Evolutionary conservation across 495 filamentous ascomycete genomes (phyloP).

Genomic region (Viridothelium virens): DNA sequence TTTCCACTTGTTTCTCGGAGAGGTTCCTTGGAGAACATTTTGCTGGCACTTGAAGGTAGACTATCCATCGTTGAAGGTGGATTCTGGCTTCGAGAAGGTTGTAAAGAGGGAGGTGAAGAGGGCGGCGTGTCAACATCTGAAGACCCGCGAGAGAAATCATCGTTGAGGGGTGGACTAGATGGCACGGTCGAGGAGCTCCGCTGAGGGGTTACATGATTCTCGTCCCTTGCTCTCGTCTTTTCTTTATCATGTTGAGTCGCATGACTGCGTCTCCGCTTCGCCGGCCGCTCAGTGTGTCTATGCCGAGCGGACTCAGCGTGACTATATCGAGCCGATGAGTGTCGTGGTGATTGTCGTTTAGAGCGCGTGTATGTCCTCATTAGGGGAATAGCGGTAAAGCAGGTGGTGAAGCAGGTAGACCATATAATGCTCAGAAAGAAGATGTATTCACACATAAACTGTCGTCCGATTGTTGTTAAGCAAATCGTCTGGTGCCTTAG

Average conservation of each 20-base stretch:
- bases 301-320: not conserved
- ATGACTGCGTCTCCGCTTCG: not conserved
- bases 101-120: conserved; percentile 7
- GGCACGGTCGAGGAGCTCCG: not conserved
- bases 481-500: not conserved
- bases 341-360: not conserved
- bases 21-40: not conserved
- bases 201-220: not conserved
- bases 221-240: not conserved
- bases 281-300: not conserved
- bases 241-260: not conserved
- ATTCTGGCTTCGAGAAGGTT: not conserved
- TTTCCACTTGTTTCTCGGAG: conserved; percentile 11
- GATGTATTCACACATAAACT: conserved; percentile 7
- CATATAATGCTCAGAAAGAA: not conserved
- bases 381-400: not conserved
- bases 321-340: not conserved
- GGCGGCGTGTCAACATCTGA: not conserved
- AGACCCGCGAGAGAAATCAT: not conserved
- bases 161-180: not conserved
- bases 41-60: not conserved
- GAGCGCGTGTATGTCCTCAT: not conserved
- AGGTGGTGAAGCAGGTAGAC: not conserved
- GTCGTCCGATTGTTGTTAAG: not conserved
- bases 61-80: not conserved